Evolutionary conservation across 2,329 filamentous ascomycete genomes (phyloP).

Genomic region (Dactylonectria estremocensis): DNA sequence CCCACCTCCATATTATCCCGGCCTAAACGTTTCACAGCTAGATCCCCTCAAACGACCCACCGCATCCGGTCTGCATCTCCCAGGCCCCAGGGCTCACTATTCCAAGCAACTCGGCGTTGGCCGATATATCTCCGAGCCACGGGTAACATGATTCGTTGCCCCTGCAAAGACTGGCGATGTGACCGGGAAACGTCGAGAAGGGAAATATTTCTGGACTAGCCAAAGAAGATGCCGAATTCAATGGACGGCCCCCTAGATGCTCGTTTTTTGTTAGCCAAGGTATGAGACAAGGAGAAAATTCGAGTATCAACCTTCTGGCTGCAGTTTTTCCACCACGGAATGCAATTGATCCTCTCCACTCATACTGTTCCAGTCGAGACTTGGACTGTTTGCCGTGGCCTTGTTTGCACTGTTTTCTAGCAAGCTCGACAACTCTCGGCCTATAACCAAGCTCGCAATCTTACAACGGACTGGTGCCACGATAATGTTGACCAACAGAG

Average conservation of each 20-base stretch:
- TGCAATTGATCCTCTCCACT: not conserved
- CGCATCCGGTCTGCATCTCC: not conserved
- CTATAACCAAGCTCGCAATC: constrained; percentile 10
- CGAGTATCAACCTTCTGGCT: too few relatives aligned
- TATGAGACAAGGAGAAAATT: too few relatives aligned
- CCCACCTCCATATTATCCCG: too few relatives aligned
- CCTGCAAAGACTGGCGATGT: not conserved
- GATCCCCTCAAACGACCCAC: not conserved
- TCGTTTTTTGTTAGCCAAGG: not conserved
- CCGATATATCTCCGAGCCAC: not conserved
- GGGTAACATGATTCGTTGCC: not conserved
- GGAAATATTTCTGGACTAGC: not conserved
- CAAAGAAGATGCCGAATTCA: not conserved
- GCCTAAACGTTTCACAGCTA: not conserved
- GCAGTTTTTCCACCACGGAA: not conserved
- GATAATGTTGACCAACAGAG: constrained; percentile 1
- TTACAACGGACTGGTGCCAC: not conserved
- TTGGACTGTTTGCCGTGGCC: not conserved
- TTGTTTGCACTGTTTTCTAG: not conserved
- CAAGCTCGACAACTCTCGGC: not conserved
- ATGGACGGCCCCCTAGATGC: not conserved
- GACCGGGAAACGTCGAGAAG: not conserved
- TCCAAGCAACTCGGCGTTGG: not conserved
- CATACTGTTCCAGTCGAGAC: not conserved
- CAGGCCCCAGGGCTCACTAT: not conserved